Base-by-base conservation (phyloP, 306 rosid genomes). In the Trifolium repens region DNA sequence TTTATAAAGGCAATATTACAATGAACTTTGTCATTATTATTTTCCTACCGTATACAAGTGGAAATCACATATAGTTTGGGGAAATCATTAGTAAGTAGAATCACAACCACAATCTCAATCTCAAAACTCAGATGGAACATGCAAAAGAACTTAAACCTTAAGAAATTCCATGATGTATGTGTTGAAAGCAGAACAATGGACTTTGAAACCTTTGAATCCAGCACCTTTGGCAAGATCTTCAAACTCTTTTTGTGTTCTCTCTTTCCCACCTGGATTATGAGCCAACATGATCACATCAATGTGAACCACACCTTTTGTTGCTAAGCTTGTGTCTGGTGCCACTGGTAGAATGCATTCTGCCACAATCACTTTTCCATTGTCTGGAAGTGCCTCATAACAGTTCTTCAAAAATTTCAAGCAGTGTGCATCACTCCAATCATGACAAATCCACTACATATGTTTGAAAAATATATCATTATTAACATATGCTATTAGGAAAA, bases 391-490 rank as follows among this genome's bases (percentile, higher is more conserved):
- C 0, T 81, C 89, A 0, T 89, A 84, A 86, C 97, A 94, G 70
- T 92, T 92, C 89, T 88, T 92, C 85, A 94, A 78, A 30, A 92
- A 73, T 26, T 92, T 92, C 74, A 85, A 55, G 88, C 97, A 94
- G 79, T 94, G 96, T 55, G 85, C 93, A 37, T 94, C 99, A 24
- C 96, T 94, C 99, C 97, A 94, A 17, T 94, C 96, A 58, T 94
- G 99, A 40, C 97, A 90, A 71, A 92, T 87, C 96, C 96, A 92
- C 97, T 94, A 74, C 11, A 52, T 39, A 1, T 27, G 35, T 47
- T 13, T 46, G 6, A 22, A 12, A 12, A 32, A 62, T 10, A 62
- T 42, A 43, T 50, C 10, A 8, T 69, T 53, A 14, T 19, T 34
- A 80, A 2, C 68, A 63, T 63, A 35, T 54, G 27, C 4, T 6